These are phyloP conservation scores for Eutrema japonicum DNA, from an alignment of 345 rosid genomes.

Conservation along the genomic window DNA sequence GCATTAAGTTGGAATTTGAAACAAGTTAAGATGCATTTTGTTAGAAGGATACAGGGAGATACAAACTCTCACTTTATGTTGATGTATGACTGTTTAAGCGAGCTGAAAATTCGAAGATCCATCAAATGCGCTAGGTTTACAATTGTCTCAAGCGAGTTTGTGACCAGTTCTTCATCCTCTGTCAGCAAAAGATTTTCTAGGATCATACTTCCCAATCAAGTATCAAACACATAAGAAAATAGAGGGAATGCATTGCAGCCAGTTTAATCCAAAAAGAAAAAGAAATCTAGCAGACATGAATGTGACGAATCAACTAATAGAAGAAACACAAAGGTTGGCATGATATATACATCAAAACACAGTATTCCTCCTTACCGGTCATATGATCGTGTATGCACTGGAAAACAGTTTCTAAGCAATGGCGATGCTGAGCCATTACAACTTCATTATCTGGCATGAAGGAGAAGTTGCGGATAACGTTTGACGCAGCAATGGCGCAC, in stretches of 20 bases:
- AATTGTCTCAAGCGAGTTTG: constrained; percentile 88
- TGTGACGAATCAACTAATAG: constrained; percentile 7
- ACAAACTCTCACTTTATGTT: constrained; percentile 70
- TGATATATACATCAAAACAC: neutral
- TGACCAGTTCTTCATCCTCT: constrained; percentile 98
- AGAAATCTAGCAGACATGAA: neutral
- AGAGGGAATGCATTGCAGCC: neutral
- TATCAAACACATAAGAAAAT: constrained; percentile 15
- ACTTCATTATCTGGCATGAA: constrained; percentile 99
- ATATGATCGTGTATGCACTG: constrained; percentile 85
- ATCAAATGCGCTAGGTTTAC: constrained; percentile 93
- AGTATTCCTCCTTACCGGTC: constrained; percentile 55
- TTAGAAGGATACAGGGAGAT: neutral
- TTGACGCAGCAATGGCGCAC: constrained; percentile 91
- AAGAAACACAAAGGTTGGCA: constrained; percentile 1
- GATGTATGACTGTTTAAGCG: constrained; percentile 75
- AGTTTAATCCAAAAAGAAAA: too few species aligned
- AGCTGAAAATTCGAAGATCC: constrained; percentile 94
- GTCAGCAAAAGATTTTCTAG: constrained; percentile 42
- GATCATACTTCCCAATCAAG: constrained; percentile 13
- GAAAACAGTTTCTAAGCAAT: constrained; percentile 95
- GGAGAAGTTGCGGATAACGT: constrained; percentile 89
- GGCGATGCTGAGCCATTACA: constrained; percentile 93
- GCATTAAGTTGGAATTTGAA: constrained; percentile 19
- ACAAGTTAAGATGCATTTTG: constrained; percentile 25